Evolutionary conservation across 306 rosid genomes (phyloP).

Genomic region (Pterocarpus santalinus): DNA sequence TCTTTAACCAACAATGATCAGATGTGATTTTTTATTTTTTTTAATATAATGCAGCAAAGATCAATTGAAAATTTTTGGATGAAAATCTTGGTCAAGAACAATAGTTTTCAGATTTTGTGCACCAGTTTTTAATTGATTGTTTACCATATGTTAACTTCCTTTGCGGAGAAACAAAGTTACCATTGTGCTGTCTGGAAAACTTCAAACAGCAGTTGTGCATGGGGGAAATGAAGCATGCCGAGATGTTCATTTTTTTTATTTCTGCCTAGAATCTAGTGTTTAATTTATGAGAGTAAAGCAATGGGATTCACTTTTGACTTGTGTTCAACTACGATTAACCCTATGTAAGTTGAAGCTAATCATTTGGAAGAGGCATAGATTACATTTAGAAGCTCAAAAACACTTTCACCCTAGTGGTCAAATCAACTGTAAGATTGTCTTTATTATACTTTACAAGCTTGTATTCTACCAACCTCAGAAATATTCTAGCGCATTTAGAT

Average conservation of each 20-base stretch:
- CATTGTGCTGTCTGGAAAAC: background rate
- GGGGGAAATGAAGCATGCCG: conserved; percentile 10
- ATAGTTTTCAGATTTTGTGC: background rate
- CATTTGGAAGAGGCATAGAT: background rate
- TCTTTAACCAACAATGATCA: no score
- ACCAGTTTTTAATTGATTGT: background rate
- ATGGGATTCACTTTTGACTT: no score
- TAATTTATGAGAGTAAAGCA: background rate
- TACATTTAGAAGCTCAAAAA: no score
- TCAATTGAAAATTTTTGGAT: background rate
- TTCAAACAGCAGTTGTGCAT: background rate
- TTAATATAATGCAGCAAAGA: background rate
- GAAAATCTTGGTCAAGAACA: background rate
- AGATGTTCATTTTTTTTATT: background rate
- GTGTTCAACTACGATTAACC: no score
- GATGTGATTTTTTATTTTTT: no score
- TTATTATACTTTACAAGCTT: no score
- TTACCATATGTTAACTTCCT: background rate
- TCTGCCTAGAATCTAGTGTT: background rate
- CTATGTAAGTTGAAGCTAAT: background rate
- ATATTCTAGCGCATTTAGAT: no score
- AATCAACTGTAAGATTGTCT: no score
- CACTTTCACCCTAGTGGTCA: no score
- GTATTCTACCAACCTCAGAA: no score
- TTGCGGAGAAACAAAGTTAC: conserved; percentile 10